Evolutionary conservation across 2,329 filamentous ascomycete genomes (phyloP).

Genomic region (Fusarium oligoseptatum): DNA sequence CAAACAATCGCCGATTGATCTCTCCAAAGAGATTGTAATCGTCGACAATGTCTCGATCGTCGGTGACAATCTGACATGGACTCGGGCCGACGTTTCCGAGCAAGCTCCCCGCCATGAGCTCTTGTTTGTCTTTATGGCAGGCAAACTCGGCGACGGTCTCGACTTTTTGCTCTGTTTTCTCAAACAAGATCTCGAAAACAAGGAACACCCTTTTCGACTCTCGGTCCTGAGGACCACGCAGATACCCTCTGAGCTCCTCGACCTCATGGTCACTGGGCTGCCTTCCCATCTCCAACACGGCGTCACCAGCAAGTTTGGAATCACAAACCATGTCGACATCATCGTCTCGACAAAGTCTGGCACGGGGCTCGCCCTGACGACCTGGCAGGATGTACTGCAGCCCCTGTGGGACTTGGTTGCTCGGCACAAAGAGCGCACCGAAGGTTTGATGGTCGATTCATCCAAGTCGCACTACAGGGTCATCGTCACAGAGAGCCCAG

Average conservation of each 20-base stretch:
- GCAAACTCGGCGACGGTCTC: background rate
- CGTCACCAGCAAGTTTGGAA: conserved; percentile 32
- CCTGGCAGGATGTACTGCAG: conserved; percentile 68
- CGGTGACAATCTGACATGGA: conserved; percentile 48
- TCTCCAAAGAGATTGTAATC: background rate
- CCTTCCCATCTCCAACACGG: conserved; percentile 54
- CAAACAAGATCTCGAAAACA: conserved; percentile 49
- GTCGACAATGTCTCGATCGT: conserved; percentile 41
- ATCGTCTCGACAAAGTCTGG: conserved; percentile 78
- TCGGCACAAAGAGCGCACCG: background rate
- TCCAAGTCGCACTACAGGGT: conserved; percentile 49
- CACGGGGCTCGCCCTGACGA: conserved; percentile 65
- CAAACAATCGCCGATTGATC: background rate
- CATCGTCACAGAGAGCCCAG: conserved; percentile 72
- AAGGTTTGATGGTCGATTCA: background rate
- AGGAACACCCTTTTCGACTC: conserved; percentile 46
- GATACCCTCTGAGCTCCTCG: conserved; percentile 54
- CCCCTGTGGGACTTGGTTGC: conserved; percentile 66
- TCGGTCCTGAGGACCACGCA: conserved; percentile 47
- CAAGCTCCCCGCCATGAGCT: conserved; percentile 44
- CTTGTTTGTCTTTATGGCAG: conserved; percentile 44
- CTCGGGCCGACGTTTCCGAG: conserved; percentile 21
- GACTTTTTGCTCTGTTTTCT: conserved; percentile 56
- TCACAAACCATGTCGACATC: conserved; percentile 64
- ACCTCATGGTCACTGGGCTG: conserved; percentile 52